These are phyloP conservation scores for Coniella vitis DNA, from an alignment of 2,329 filamentous ascomycete genomes.

Conservation along the genomic window DNA sequence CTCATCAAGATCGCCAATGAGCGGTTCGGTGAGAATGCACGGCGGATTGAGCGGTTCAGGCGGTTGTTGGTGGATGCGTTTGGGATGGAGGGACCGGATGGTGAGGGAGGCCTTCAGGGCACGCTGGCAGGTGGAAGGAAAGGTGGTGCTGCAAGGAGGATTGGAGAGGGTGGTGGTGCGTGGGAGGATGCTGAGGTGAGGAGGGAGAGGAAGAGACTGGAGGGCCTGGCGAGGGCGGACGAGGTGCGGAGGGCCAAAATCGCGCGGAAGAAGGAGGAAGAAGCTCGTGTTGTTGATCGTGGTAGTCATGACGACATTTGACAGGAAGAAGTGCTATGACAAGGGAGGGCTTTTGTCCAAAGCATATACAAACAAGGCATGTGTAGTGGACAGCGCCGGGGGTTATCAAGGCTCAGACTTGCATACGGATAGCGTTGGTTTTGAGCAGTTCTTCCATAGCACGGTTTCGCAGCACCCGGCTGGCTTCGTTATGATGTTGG, in stretches of 20 bases:
- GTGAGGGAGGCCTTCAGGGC: too few species aligned
- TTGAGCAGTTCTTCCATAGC: too few species aligned
- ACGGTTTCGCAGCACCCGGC: too few species aligned
- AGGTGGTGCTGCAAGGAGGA: too few species aligned
- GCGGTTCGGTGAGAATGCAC: constrained; percentile 62
- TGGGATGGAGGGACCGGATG: too few species aligned
- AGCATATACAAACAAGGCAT: too few species aligned
- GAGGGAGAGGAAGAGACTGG: constrained; percentile 48
- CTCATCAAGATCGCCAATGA: constrained; percentile 68
- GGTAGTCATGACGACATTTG: background rate
- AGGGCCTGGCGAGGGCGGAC: constrained; percentile 49
- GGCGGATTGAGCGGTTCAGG: constrained; percentile 60
- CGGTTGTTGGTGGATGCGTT: constrained; percentile 37
- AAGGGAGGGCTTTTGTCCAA: too few species aligned
- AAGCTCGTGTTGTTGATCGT: constrained; percentile 3
- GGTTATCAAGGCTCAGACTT: too few species aligned
- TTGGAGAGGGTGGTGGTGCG: constrained; percentile 30
- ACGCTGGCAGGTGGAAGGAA: constrained; percentile 11
- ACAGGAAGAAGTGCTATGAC: too few species aligned
- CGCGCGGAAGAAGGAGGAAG: constrained; percentile 21
- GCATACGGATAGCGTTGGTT: too few species aligned
- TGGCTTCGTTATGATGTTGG: too few species aligned
- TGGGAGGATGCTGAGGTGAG: constrained; percentile 51
- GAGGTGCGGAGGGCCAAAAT: constrained; percentile 37
- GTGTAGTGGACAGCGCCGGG: too few species aligned